Conservation (phyloP, 2,329 filamentous ascomycete genomes). For the Exophiala calicioides region DNA sequence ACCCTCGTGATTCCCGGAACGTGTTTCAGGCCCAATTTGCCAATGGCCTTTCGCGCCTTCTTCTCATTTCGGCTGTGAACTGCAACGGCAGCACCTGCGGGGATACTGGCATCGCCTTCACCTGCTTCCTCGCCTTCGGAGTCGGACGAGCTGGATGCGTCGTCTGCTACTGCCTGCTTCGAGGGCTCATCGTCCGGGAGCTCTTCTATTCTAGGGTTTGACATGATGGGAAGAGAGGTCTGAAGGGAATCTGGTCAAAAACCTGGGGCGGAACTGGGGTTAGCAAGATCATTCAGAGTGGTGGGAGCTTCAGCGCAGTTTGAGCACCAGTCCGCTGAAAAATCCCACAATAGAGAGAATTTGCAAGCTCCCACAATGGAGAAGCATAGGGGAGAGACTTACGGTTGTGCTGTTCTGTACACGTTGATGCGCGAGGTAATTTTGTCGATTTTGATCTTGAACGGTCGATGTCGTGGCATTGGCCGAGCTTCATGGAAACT, state of each 20-base stretch:
- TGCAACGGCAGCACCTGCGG: conserved; percentile 82
- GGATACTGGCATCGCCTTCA: conserved; percentile 61
- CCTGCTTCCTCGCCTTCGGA: conserved; percentile 46
- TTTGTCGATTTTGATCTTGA: conserved; percentile 12
- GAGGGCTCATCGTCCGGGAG: conserved; percentile 83
- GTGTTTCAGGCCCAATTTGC: conserved; percentile 95
- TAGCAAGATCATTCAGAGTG: conserved; percentile 3
- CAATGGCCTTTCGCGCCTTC: conserved; percentile 99
- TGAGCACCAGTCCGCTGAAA: no score
- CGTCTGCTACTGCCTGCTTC: conserved; percentile 80
- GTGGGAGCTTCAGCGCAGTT: no score
- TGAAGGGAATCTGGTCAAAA: not conserved
- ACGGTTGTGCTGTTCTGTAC: conserved; percentile 1
- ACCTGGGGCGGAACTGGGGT: conserved; percentile 4
- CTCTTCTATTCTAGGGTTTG: conserved; percentile 97
- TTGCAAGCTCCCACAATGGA: no score
- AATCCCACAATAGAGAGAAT: no score
- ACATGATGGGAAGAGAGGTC: conserved; percentile 62
- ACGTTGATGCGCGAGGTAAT: conserved; percentile 7
- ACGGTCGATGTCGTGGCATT: conserved; percentile 5
- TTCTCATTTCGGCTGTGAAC: conserved; percentile 99
- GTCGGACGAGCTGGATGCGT: conserved; percentile 55
- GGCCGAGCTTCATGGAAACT: conserved; percentile 7
- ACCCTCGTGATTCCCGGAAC: conserved; percentile 97
- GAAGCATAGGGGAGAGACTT: conserved; percentile 1